Evolutionary conservation across 2,329 filamentous ascomycete genomes (phyloP), one percentile per base, ranked within the genome.

Genomic region (Neoascochyta sp.): DNA sequence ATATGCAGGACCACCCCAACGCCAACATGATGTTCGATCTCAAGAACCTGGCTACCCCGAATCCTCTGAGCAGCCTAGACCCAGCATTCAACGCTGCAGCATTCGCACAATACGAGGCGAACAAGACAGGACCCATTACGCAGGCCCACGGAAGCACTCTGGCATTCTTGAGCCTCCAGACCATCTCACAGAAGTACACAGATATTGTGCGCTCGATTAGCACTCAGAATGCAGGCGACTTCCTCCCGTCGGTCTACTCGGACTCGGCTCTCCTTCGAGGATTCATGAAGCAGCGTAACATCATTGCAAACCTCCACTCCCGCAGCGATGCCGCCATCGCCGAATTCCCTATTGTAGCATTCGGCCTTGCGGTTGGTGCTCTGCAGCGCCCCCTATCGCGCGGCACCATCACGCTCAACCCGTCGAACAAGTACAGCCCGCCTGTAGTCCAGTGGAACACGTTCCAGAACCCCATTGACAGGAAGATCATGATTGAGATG

Each of bases 321-420:
- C 41, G 44, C 16, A 6, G 25, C 6, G 42, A 61, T n/a, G 52
- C 57, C 3, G 50, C 56, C 1, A 52, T 55, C 5, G 57, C 52
- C 10, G 59, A 63, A 24, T 54, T 54, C 22, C 51, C 43, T 22
- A 61, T 51, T 37, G 39, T 33, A 7, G 41, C 53, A 3, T 52
- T 49, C 13, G 46, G 50, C 6, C 43, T 47, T 5, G 46, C 50
- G 5, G 45, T 48, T 11, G 41, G 38, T 14, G 38, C 45, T 0
- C 27, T 52, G 16, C 45, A 53, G 22, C 49, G 50, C 5, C 46
- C 53, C 1, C 35, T 55, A 11, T 53, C 50, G 1, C 61, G 64
- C 22, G 65, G 64, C 13, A 61, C 57, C 10, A 51, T 66, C 29
- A 58, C 51, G 3, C 44, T 66, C 27, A 50, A 65, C 36, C 53